Evolutionary conservation across 257 asterid genomes (phyloP).

Genomic region (Rhazya stricta): DNA sequence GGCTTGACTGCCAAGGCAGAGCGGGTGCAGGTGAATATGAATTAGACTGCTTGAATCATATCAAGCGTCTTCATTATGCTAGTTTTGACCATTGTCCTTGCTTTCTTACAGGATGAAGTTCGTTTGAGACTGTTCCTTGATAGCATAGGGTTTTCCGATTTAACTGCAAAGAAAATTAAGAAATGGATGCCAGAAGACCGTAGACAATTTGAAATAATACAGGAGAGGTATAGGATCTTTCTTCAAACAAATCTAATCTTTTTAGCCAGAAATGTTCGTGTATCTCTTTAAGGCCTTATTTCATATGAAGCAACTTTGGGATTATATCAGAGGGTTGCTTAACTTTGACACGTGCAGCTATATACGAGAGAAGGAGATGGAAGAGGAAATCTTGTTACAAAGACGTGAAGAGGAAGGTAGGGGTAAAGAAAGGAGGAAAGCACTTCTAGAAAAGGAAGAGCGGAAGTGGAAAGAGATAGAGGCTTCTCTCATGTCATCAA

Average conservation of each 20-base stretch:
- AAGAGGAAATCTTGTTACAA: conserved; percentile 95
- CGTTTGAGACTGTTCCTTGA: conserved; percentile 92
- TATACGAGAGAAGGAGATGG: conserved; percentile 98
- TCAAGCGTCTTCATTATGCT: conserved; percentile 14
- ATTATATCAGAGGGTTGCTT: conserved; percentile 19
- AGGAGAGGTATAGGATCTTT: conserved; percentile 66
- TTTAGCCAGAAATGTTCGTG: background rate
- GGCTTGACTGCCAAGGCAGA: conserved; percentile 99
- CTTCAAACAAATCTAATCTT: conserved; percentile 6
- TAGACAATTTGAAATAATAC: conserved; percentile 88
- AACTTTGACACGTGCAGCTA: conserved; percentile 53
- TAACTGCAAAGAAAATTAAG: conserved; percentile 93
- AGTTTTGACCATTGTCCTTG: background rate
- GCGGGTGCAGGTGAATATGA: conserved; percentile 79
- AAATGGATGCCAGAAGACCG: conserved; percentile 99
- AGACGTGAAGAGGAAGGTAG: conserved; percentile 98
- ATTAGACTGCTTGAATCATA: conserved; percentile 16
- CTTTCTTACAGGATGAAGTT: conserved; percentile 75
- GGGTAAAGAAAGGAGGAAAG: conserved; percentile 98
- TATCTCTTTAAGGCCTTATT: background rate
- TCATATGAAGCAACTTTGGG: background rate
- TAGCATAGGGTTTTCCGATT: conserved; percentile 95
- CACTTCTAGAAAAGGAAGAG: conserved; percentile 93
- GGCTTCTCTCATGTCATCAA: conserved; percentile 88
- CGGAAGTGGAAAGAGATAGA: conserved; percentile 99